Evolutionary conservation across 2,329 filamentous ascomycete genomes (phyloP).

Genomic region (Verticillium albo-atrum): DNA sequence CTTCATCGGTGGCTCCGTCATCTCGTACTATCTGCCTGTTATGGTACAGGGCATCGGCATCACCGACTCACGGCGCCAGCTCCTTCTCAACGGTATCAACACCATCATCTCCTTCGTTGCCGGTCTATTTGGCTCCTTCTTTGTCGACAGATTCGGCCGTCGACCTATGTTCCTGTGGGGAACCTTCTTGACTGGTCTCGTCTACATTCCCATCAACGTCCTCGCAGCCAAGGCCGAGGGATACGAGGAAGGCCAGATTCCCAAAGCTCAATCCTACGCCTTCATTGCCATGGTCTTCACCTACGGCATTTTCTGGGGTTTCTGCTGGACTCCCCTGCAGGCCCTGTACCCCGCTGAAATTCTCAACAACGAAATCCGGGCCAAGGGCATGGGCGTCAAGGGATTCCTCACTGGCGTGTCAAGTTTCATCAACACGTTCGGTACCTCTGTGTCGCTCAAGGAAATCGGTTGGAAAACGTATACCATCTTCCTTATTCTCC

Average conservation of each 20-base stretch:
- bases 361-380: conserved; percentile 25
- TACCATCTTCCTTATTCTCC: conserved; percentile 38
- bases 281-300: conserved; percentile 33
- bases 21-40: conserved; percentile 40
- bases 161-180: conserved; percentile 40
- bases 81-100: conserved; percentile 33
- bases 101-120: conserved; percentile 36
- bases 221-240: conserved; percentile 21
- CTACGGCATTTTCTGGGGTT: conserved; percentile 36
- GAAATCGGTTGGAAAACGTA: conserved; percentile 38
- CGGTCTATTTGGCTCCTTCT: conserved; percentile 31
- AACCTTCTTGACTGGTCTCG: conserved; percentile 25
- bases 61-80: conserved; percentile 25
- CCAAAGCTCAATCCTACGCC: conserved; percentile 6
- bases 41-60: conserved; percentile 41
- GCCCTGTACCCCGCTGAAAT: conserved; percentile 33
- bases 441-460: conserved; percentile 36
- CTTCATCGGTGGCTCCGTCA: conserved; percentile 42
- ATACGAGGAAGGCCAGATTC: conserved; percentile 15
- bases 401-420: conserved; percentile 28
- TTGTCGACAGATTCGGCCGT: conserved; percentile 40
- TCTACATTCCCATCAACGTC: conserved; percentile 24
- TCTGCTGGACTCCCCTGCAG: conserved; percentile 41
- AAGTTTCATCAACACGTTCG: conserved; percentile 28
- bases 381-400: conserved; percentile 37